Evolutionary conservation across 306 rosid genomes (phyloP), one percentile per base, ranked within the genome.

Genomic region (Trifolium subterraneum): DNA sequence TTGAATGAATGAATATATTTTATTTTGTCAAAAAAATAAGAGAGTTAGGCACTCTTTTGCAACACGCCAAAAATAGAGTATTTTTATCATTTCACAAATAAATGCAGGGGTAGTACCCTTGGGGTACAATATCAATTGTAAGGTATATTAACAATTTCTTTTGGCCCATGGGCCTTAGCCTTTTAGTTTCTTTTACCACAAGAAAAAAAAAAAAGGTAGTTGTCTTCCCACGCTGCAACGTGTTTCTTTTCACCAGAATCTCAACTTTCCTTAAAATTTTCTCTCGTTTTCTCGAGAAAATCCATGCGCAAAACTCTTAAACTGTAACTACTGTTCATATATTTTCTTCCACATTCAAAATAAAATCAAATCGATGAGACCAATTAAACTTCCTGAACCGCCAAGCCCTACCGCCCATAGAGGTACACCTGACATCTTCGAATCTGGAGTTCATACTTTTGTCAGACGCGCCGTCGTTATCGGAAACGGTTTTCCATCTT

Each of bases 381-480:
- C 91, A 56, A 91, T 93, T 50, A 80, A 82, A 62, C 92, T 93
- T 72, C 92, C 89, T 6, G 93, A 91, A 84, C 98, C 97, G 13
- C 91, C 88, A 10, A 88, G 93, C 85, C 93, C 96, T 81, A 86
- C 80, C 51, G 27, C 64, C 64, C 55, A 69, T 36, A 67, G 80
- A 39, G 84, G 80, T n/a, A 81, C 83, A 11, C 77, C 93, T 0
- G 98, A 93, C n/a, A 91, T 93, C 76, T 93, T 93, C 70, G 97
- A 93, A 88, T 89, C 89, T 9, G 97, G 93, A 31, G 80, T 93
- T 11, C 90, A 86, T 77, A 90, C 89, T 77, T 87, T 88, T 66
- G 73, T 91, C 45, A 44, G 96, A 69, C 92, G 98, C 42, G 98
- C 98, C 41, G 88, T 93, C 44, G 88, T 93, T 2, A 88, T 93